These are phyloP conservation scores for Phytophthora litchii DNA, from an alignment of 352 stramenopile genomes.

Conservation along the genomic window DNA sequence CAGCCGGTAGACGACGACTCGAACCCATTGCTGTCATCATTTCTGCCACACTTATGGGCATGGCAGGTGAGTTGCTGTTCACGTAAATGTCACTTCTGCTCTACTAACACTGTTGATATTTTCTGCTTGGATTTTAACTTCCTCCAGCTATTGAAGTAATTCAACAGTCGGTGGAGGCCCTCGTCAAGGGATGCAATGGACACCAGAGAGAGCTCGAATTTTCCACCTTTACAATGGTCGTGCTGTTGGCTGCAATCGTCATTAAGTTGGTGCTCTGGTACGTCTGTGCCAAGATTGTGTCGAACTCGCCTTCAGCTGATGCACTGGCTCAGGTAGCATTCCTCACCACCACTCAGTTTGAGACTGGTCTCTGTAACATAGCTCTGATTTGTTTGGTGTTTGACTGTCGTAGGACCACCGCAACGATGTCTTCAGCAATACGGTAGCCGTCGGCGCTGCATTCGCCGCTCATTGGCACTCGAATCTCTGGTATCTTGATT, in stretches of 20 bases:
- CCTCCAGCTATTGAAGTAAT: slow-evolving; percentile 92
- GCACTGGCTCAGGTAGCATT: slow-evolving; percentile 69
- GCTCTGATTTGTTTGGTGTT: slow-evolving; percentile 2
- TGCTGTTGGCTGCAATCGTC: slow-evolving; percentile 75
- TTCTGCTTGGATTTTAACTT: neutral
- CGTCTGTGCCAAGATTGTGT: slow-evolving; percentile 72
- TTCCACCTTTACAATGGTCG: slow-evolving; percentile 61
- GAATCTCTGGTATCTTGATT: slow-evolving; percentile 94
- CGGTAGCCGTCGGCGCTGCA: slow-evolving; percentile 88
- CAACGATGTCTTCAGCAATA: slow-evolving; percentile 97
- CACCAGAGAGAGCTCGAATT: slow-evolving; percentile 73
- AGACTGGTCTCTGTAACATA: slow-evolving; percentile 8
- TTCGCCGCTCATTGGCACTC: slow-evolving; percentile 62
- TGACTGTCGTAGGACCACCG: slow-evolving; percentile 89
- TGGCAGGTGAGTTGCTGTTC: slow-evolving; percentile 71
- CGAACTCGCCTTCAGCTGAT: slow-evolving; percentile 69
- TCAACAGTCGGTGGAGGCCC: slow-evolving; percentile 88
- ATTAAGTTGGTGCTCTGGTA: slow-evolving; percentile 88
- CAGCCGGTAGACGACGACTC: slow-evolving; percentile 90
- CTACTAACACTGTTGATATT: slow-evolving; percentile 10
- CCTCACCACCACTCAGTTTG: slow-evolving; percentile 4
- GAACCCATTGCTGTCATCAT: slow-evolving; percentile 96
- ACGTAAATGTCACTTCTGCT: neutral
- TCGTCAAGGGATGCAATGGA: slow-evolving; percentile 75
- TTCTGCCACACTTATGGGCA: slow-evolving; percentile 97